Evolutionary conservation across 768 basidiomycete genomes (phyloP), one percentile per base, ranked within the genome.

Genomic region (Boletus tylopilopsis): DNA sequence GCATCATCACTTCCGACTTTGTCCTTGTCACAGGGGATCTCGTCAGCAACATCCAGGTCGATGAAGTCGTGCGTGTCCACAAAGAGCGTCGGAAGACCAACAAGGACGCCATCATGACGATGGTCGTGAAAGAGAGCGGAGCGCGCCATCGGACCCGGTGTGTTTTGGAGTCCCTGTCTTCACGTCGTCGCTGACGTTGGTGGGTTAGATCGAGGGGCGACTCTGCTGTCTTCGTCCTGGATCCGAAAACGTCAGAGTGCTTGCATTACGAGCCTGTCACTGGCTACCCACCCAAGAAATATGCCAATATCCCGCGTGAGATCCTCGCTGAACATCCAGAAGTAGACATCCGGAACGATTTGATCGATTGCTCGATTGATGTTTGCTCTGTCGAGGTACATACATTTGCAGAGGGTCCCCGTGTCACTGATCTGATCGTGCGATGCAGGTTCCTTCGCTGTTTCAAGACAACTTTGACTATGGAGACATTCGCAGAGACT

Each of bases 391-490:
- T 92, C 19, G 93, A 96, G 77, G 93, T 91, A 42, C 25, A 75
- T 55, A n/a, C 24, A 8, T 34, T 16, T 22, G 8, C 23, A 15
- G 27, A 44, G 32, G 18, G 21, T 9, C 24, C 42, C 42, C 38
- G 35, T 22, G n/a, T 30, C n/a, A 10, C 36, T 40, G 42, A 56
- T 32, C 39, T 4, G 34, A 40, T 29, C 51, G 15, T 33, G n/a
- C 30, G 25, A 43, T 49, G 23, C 59, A 96, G 88, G 90, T 98
- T 32, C 94, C 93, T 2, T 94, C 94, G 1, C 67, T 97, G 5
- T 99, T 98, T 72, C 93, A 94, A 66, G 96, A 98, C 71, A 98
- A 98, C 71, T 99, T 99, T 62, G 96, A 98, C 71, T 97, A 94
- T 62, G 82, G 84, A 13, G 92, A 94, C 69, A 79, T 98, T 52